phyloP scores from a whole-genome alignment of 2,329 filamentous ascomycete species.

The Stenocarpella maydis region DNA sequence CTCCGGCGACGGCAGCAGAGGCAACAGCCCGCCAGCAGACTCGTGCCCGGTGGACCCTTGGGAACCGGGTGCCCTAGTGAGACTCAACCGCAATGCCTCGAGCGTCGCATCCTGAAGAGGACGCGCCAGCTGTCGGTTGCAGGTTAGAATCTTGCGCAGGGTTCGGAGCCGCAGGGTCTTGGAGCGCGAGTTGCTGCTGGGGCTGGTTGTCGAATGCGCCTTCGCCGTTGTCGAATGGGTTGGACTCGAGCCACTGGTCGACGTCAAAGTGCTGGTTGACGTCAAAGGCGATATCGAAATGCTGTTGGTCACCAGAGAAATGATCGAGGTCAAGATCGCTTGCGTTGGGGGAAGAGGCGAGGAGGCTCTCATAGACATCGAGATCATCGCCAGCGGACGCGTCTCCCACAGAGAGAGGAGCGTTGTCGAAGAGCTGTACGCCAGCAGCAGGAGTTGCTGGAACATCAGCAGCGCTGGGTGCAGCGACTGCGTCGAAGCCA shows the following conservation, averaged over 20 bases:
- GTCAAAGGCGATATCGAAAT: slow-evolving; percentile 34
- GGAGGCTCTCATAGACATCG: slow-evolving; percentile 78
- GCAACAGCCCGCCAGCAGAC: slow-evolving; percentile 27
- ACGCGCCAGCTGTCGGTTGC: slow-evolving; percentile 79
- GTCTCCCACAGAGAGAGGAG: slow-evolving; percentile 72
- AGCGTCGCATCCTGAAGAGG: slow-evolving; percentile 77
- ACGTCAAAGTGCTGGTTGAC: slow-evolving; percentile 64
- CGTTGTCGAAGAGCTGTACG: slow-evolving; percentile 67
- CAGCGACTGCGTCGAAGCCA: slow-evolving; percentile 53
- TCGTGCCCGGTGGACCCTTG: slow-evolving; percentile 16
- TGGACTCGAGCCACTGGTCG: slow-evolving; percentile 60
- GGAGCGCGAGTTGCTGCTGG: slow-evolving; percentile 53
- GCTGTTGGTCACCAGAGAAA: slow-evolving; percentile 66
- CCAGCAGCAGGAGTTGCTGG: slow-evolving; percentile 67
- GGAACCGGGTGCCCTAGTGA: slow-evolving; percentile 33
- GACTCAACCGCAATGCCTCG: slow-evolving; percentile 72
- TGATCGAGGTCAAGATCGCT: slow-evolving; percentile 72
- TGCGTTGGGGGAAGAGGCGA: slow-evolving; percentile 77
- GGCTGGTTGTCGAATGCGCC: slow-evolving; percentile 58
- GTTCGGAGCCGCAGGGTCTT: slow-evolving; percentile 67
- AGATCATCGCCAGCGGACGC: slow-evolving; percentile 74
- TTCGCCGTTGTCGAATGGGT: slow-evolving; percentile 51
- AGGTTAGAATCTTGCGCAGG: slow-evolving; percentile 73
- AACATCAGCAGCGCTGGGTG: slow-evolving; percentile 52
- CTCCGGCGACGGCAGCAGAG: slow-evolving; percentile 44